Base-by-base conservation (phyloP, 345 rosid genomes). In the Syzygium aqueum region DNA sequence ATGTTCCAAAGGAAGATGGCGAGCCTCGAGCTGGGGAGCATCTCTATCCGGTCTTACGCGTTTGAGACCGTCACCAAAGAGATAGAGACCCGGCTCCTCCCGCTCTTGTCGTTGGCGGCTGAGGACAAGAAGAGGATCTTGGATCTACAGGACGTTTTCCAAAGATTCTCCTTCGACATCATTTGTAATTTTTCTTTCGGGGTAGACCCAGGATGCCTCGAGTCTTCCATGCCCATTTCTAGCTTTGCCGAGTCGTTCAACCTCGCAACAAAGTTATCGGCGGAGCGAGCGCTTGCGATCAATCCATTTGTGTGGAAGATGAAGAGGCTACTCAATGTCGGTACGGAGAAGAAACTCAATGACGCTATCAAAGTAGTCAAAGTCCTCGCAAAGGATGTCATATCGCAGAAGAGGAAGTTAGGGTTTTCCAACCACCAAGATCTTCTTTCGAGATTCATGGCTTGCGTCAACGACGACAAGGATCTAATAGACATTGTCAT, bases 151-250 rank as follows among this genome's bases (percentile, higher is more conserved):
- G 96, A 95, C 59, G 92, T 94, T 51, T 91, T 95, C 40, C 86
- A 89, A 46, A 87, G 96, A 28, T 93, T 95, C 85, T 92, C 97
- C 19, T 95, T 96, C 67, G 97, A 96, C 65, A 93, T 86, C 52
- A 94, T 95, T 21, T 95, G 96, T 88, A 95, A 90, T 46, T 91
- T 95, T n/a, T 94, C 97, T 0, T 90, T 96, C 85, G 96, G 96
- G 33, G 91, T 91, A 17, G 96, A 96, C 90, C 96, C 98, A 0
- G 92, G 92, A 33, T 93, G 93, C 57, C 92, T 95, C 5, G 91
- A 90, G n/a, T 85, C 90, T 25, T 91, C 93, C 28, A 77, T 92
- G 11, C 94, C 94, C 30, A 86, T 91, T 15, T 90, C 93, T 28
- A 51, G 57, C 8, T 91, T 94, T 77, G 94, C 93, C 1, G 77